These are phyloP conservation scores for Microglena sp. DNA, from an alignment of 139 green algal genomes.

Conservation along the genomic window DNA sequence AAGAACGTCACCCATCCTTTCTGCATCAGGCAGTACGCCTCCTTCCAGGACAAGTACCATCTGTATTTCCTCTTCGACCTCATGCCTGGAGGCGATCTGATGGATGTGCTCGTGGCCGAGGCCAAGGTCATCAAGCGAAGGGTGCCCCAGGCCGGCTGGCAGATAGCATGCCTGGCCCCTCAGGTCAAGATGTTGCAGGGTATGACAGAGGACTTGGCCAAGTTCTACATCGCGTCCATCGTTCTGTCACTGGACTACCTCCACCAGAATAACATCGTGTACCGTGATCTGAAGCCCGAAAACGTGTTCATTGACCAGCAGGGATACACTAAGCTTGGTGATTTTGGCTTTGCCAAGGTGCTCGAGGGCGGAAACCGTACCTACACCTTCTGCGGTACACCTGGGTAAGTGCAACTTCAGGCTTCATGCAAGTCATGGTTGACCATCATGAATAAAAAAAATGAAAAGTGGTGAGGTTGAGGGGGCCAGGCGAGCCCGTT, in stretches of 20 bases:
- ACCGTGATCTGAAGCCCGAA: constrained; percentile 95
- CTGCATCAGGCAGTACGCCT: constrained; percentile 90
- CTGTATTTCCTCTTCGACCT: constrained; percentile 95
- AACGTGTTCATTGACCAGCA: constrained; percentile 91
- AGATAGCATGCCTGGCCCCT: constrained; percentile 33
- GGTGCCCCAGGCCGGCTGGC: constrained; percentile 41
- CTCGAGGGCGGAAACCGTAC: constrained; percentile 68
- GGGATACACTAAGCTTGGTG: constrained; percentile 82
- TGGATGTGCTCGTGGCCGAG: constrained; percentile 81
- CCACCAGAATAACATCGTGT: constrained; percentile 85
- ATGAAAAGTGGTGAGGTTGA: too few relatives aligned
- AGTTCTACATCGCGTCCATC: constrained; percentile 87
- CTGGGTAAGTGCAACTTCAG: too few relatives aligned
- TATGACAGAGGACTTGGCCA: constrained; percentile 71
- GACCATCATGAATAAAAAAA: neutral
- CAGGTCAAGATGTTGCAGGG: constrained; percentile 51
- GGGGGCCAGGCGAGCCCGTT: too few relatives aligned
- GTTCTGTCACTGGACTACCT: constrained; percentile 91
- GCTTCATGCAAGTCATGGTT: neutral
- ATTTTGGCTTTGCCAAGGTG: constrained; percentile 96
- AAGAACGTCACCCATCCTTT: constrained; percentile 87
- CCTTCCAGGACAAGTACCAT: constrained; percentile 88
- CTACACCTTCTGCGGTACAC: constrained; percentile 97
- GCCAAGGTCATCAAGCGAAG: constrained; percentile 70
- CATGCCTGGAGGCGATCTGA: constrained; percentile 87